Percentiles rank a stretch among this genome's conserved stretches.
These are phyloP conservation scores for Microbotryum violaceum DNA, from an alignment of 1,284 basidiomycete species.

Conservation along the genomic window DNA sequence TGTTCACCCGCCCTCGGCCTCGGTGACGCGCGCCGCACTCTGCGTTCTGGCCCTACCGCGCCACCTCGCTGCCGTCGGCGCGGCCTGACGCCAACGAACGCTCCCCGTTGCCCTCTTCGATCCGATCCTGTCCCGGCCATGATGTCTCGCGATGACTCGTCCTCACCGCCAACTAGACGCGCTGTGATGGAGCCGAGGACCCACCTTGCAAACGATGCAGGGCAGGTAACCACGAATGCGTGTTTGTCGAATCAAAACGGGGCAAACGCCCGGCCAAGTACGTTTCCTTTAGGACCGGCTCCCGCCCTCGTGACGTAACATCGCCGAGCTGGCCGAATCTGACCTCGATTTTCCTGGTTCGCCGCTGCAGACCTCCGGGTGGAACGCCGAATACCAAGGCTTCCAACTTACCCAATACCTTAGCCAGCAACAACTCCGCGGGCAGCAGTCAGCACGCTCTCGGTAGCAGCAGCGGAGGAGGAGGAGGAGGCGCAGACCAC, in stretches of 20 bases:
- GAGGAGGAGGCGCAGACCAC: not conserved
- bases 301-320: no score
- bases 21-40: not conserved
- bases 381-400: no score
- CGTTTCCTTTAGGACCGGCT: not conserved
- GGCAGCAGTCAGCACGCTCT: not conserved
- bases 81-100: not conserved
- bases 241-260: slow-evolving; percentile 26
- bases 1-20: not conserved
- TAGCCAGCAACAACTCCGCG: not conserved
- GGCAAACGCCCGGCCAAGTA: slow-evolving; percentile 21
- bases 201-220: slow-evolving; percentile 25
- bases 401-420: no score
- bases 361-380: no score
- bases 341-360: no score
- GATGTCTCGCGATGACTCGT: no score
- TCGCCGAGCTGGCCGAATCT: no score
- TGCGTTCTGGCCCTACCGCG: not conserved
- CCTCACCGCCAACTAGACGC: slow-evolving; percentile 4
- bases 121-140: no score
- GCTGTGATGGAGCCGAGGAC: slow-evolving; percentile 23
- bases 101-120: not conserved
- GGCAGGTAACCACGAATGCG: slow-evolving; percentile 15
- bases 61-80: not conserved
- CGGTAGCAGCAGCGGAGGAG: not conserved